These are phyloP conservation scores for Coemansia sp. DNA, from an alignment of 192 early-diverging fungal genomes.

Conservation along the genomic window DNA sequence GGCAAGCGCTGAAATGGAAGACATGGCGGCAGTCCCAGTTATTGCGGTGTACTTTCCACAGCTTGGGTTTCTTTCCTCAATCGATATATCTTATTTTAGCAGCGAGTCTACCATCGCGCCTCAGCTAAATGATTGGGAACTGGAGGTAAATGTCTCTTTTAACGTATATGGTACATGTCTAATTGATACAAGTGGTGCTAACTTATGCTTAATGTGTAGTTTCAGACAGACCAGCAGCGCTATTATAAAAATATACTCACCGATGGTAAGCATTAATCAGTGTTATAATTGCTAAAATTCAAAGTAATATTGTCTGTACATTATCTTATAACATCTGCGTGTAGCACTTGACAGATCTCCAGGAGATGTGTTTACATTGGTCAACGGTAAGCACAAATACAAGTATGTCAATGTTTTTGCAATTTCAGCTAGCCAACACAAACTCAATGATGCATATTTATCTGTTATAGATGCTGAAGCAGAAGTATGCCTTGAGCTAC, in stretches of 20 bases:
- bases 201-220: slow-evolving; percentile 16
- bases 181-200: neutral
- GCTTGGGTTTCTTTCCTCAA: slow-evolving; percentile 48
- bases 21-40: slow-evolving; percentile 24
- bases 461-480: slow-evolving; percentile 70
- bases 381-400: slow-evolving; percentile 58
- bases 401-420: neutral
- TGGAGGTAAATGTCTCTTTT: slow-evolving; percentile 17
- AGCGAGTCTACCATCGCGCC: neutral
- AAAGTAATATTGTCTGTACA: neutral
- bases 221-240: slow-evolving; percentile 47
- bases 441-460: neutral
- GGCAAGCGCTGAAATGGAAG: slow-evolving; percentile 39
- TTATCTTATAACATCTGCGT: neutral
- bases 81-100: slow-evolving; percentile 18
- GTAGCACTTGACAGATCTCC: slow-evolving; percentile 74
- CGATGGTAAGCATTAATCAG: slow-evolving; percentile 7
- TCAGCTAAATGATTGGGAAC: slow-evolving; percentile 15
- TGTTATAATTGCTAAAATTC: neutral
- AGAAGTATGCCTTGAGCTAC: slow-evolving; percentile 74
- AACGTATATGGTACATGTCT: neutral
- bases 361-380: slow-evolving; percentile 83
- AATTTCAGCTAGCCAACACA: too few relatives aligned
- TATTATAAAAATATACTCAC: slow-evolving; percentile 49
- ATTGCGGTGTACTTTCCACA: slow-evolving; percentile 48